Conservation (phyloP, 768 basidiomycete species). For the Tylopilus sp. region DNA sequence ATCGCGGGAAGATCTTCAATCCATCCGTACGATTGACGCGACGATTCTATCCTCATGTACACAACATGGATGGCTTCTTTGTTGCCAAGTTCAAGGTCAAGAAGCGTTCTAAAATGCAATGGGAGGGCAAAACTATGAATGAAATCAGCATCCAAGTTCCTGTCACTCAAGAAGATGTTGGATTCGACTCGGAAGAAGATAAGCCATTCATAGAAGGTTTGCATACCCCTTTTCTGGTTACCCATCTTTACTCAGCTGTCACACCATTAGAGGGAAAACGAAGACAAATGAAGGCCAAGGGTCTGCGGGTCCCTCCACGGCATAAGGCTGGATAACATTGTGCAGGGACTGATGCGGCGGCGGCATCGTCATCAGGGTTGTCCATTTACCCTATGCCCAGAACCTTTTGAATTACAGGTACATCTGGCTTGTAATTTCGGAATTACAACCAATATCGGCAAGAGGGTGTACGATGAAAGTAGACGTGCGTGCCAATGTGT, state of each 20-base stretch:
- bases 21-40: slow-evolving; percentile 76
- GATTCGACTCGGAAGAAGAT: slow-evolving; percentile 78
- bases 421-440: background rate
- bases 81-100: slow-evolving; percentile 98
- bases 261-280: slow-evolving; percentile 60
- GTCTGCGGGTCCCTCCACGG: slow-evolving; percentile 62
- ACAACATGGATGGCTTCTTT: slow-evolving; percentile 99
- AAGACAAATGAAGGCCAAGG: slow-evolving; percentile 71
- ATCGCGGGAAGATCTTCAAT: slow-evolving; percentile 87
- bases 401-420: background rate
- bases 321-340: slow-evolving; percentile 31
- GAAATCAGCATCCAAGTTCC: slow-evolving; percentile 27
- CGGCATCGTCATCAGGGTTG: background rate
- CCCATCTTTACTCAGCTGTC: slow-evolving; percentile 2
- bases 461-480: slow-evolving; percentile 6
- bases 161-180: slow-evolving; percentile 32
- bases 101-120: slow-evolving; percentile 55
- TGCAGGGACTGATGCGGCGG: slow-evolving; percentile 23
- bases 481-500: background rate
- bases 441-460: slow-evolving; percentile 1
- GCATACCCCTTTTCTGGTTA: slow-evolving; percentile 24
- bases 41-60: slow-evolving; percentile 94
- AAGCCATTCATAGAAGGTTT: slow-evolving; percentile 73
- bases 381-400: slow-evolving; percentile 4
- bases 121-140: slow-evolving; percentile 24